Base-by-base conservation (phyloP, 208 protist genomes). In the Trypanosoma melophagium region DNA sequence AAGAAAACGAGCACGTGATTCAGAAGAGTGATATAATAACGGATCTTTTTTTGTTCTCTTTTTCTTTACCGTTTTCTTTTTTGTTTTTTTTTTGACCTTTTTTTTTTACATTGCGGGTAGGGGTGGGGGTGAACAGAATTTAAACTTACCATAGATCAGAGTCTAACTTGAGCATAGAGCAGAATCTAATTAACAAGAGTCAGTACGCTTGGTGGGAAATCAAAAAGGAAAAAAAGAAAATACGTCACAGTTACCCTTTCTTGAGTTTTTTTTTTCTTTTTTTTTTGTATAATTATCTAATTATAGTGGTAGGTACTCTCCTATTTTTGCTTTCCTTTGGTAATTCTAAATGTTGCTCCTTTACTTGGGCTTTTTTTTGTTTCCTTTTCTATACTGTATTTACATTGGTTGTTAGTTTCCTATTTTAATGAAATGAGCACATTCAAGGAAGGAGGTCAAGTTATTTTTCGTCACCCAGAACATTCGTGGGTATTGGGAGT, bases 1-100 rank as follows among this genome's bases (percentile, higher is more conserved):
- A 53, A 74, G 80, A 9, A 92, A 93, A 61, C 80, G 85, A 0
- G 58, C 60, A 0, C 81, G 87, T 22, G 80, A 86, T 9, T 51
- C n/a, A 35, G 80, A 87, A 21, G 52, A 79, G 41, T 52, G 44
- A 60, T 9, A 31, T 40, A 49, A 53, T 22, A 40, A 5, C 28
- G 1, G 1, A 7, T 5, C 28, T 35, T 47, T 47, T 16, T 16
- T 61, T 61, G 49, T 49, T 61, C 35, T 61, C 9, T 61, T 50
- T 49, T 45, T 35, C n/a, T n/a, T n/a, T n/a, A n/a, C n/a, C 40
- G 12, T 44, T 47, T 47, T 47, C 16, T 47, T 47, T 2, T 47
- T 10, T 10, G 2, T 14, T 47, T 47, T 14, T 47, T 47, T 47
- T 14, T 47, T 47, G 3, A n/a, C 2, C 28, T 35, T 1, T 35